phyloP scores from a whole-genome alignment of 441 rosid genomes.

The Croton setiger region DNA sequence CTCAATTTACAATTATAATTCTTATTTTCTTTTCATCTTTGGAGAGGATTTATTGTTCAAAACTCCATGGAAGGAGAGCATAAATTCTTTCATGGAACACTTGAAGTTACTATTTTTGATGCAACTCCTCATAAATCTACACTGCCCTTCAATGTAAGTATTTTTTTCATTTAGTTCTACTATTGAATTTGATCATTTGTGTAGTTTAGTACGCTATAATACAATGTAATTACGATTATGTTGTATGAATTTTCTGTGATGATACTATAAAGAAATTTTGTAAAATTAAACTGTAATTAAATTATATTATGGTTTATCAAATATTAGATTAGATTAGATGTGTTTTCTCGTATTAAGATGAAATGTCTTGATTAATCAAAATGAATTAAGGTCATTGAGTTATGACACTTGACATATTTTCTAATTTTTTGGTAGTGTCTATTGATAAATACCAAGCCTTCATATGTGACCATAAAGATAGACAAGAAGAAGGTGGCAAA shows the following conservation, averaged over 20 bases:
- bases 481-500: conserved; percentile 60
- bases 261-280: too few species aligned
- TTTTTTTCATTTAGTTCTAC: not conserved
- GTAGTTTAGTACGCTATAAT: too few species aligned
- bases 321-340: too few species aligned
- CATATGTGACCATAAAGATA: conserved; percentile 66
- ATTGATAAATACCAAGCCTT: conserved; percentile 42
- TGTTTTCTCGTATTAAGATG: not conserved
- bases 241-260: too few species aligned
- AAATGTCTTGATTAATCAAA: not conserved
- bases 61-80: conserved; percentile 35
- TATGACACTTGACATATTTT: too few species aligned
- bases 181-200: too few species aligned
- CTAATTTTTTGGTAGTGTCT: conserved; percentile 42
- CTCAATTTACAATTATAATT: not conserved
- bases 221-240: too few species aligned
- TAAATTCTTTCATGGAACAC: conserved; percentile 78
- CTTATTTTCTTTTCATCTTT: not conserved
- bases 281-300: too few species aligned
- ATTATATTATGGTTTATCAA: too few species aligned
- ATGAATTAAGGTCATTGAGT: not conserved
- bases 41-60: not conserved
- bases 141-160: conserved; percentile 69
- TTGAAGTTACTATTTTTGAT: conserved; percentile 75
- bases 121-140: conserved; percentile 62